Evolutionary conservation across 2,329 filamentous ascomycete genomes (phyloP).

Genomic region (Fusarium cicatricum): DNA sequence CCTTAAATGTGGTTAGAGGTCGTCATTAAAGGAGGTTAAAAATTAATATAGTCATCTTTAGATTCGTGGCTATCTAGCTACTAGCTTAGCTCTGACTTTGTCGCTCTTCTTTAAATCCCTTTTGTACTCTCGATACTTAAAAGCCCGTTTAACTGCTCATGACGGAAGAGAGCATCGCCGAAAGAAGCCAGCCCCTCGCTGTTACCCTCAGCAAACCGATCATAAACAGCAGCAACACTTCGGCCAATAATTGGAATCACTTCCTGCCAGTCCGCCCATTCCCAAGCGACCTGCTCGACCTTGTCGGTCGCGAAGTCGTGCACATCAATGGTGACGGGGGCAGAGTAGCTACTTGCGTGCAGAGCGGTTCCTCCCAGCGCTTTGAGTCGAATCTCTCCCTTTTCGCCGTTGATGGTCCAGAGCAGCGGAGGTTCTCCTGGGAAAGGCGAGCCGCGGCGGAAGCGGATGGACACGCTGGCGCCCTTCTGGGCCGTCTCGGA

Average conservation of each 20-base stretch:
- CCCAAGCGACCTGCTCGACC: constrained; percentile 53
- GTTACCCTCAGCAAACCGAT: constrained; percentile 55
- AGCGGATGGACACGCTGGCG: constrained; percentile 54
- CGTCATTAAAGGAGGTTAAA: no score
- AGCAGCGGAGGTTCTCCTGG: constrained; percentile 54
- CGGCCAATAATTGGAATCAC: constrained; percentile 54
- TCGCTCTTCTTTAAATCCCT: no score
- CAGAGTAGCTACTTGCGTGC: constrained; percentile 47
- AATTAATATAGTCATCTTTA: no score
- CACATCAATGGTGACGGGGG: constrained; percentile 57
- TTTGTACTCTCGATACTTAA: no score
- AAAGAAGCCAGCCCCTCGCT: constrained; percentile 47
- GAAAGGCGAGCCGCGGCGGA: constrained; percentile 59
- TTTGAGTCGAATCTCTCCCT: constrained; percentile 57
- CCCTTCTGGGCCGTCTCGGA: constrained; percentile 39
- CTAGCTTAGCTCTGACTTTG: no score
- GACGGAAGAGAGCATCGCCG: constrained; percentile 54
- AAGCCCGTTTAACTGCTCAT: constrained; percentile 54
- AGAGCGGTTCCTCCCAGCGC: constrained; percentile 40
- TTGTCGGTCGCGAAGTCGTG: constrained; percentile 58
- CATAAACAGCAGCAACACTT: constrained; percentile 64
- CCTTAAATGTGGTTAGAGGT: no score
- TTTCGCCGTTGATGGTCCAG: constrained; percentile 62
- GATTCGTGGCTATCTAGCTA: no score
- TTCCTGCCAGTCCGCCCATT: constrained; percentile 57